phyloP scores from a whole-genome alignment of 805 yeast species.

The Kurtzmaniella cleridarum region DNA sequence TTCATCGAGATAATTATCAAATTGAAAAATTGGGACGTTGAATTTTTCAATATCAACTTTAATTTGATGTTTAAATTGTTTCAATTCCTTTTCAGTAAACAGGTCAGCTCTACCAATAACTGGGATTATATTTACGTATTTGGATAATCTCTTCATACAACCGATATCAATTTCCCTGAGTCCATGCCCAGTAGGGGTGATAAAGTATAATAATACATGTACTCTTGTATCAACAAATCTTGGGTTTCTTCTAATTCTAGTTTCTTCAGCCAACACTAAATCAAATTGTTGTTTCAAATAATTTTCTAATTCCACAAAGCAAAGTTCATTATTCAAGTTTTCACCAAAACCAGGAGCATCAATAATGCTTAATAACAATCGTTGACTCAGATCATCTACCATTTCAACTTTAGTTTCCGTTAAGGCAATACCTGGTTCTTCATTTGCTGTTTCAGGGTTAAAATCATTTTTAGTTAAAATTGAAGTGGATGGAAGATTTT shows the following conservation, averaged over 20 bases:
- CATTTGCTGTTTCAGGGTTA: conserved; percentile 53
- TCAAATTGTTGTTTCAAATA: conserved; percentile 76
- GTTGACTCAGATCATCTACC: conserved; percentile 53
- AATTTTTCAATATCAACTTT: conserved; percentile 58
- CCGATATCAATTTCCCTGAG: conserved; percentile 69
- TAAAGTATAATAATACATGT: conserved; percentile 72
- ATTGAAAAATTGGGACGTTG: conserved; percentile 74
- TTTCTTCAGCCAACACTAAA: conserved; percentile 77
- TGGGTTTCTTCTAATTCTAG: conserved; percentile 81
- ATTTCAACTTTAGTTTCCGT: conserved; percentile 62
- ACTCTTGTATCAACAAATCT: conserved; percentile 73
- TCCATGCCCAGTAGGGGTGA: conserved; percentile 78
- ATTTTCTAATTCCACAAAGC: conserved; percentile 59
- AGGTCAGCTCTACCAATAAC: conserved; percentile 78
- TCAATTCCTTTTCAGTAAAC: conserved; percentile 61
- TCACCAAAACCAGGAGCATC: conserved; percentile 80
- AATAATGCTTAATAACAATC: conserved; percentile 52
- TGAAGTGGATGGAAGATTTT: conserved; percentile 48
- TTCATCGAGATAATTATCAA: conserved; percentile 43
- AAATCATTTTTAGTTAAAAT: conserved; percentile 52
- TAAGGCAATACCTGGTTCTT: conserved; percentile 73
- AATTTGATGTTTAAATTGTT: conserved; percentile 54
- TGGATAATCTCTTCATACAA: conserved; percentile 63
- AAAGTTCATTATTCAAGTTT: conserved; percentile 61
- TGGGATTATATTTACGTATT: conserved; percentile 78